phyloP scores from a whole-genome alignment of 73 alveolate species.

The Paramecium caudatum region DNA sequence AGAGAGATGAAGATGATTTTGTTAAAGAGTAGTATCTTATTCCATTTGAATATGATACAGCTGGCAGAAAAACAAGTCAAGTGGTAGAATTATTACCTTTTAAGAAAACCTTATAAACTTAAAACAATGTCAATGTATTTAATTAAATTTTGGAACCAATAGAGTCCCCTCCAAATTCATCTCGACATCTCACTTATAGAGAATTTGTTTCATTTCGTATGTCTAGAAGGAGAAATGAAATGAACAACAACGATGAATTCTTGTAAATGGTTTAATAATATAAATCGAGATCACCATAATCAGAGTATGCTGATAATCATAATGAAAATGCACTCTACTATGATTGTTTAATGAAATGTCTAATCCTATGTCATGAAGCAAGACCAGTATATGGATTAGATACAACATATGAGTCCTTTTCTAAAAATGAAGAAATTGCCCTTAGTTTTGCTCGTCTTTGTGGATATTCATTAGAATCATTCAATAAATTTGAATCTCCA shows the following conservation, averaged over 20 bases:
- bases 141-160: no score
- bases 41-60: slow-evolving; percentile 57
- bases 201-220: no score
- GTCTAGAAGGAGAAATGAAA: no score
- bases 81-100: not conserved
- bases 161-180: no score
- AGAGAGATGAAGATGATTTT: slow-evolving; percentile 39
- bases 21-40: slow-evolving; percentile 23
- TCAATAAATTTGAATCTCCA: slow-evolving; percentile 61
- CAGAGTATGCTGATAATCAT: slow-evolving; percentile 2
- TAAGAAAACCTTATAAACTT: no score
- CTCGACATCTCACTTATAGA: no score
- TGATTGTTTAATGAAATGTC: slow-evolving; percentile 58
- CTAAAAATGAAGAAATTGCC: slow-evolving; percentile 62
- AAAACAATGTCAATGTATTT: no score
- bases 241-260: slow-evolving; percentile 60
- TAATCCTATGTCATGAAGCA: slow-evolving; percentile 62
- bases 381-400: slow-evolving; percentile 52
- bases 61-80: not conserved
- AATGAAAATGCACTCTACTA: slow-evolving; percentile 52
- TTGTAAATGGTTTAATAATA: slow-evolving; percentile 26
- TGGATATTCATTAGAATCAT: slow-evolving; percentile 59
- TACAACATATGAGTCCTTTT: slow-evolving; percentile 40
- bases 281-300: slow-evolving; percentile 39
- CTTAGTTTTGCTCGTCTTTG: slow-evolving; percentile 55